Evolutionary conservation across 768 basidiomycete genomes (phyloP).

Genomic region (Lentinula detonsa): DNA sequence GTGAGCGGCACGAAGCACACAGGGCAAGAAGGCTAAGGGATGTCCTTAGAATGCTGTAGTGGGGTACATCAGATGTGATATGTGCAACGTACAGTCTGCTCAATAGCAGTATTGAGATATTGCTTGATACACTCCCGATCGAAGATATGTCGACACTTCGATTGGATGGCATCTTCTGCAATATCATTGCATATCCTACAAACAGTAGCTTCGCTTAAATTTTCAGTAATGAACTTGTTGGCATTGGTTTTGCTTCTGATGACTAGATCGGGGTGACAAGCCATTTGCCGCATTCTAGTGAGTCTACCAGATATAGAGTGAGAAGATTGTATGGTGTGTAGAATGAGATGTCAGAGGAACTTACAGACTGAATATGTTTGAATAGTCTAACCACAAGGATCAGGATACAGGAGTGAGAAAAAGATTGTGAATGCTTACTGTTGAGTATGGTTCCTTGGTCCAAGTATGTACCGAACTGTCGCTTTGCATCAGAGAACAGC

Average conservation of each 20-base stretch:
- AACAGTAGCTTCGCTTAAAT: conserved; percentile 70
- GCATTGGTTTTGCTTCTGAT: conserved; percentile 80
- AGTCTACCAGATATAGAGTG: conserved; percentile 42
- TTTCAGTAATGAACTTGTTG: conserved; percentile 48
- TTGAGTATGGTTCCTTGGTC: conserved; percentile 88
- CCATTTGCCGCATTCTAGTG: conserved; percentile 95
- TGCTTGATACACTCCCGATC: conserved; percentile 95
- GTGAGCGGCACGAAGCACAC: conserved; percentile 90
- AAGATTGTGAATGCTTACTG: conserved; percentile 46
- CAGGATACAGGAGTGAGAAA: background rate
- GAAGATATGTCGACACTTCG: conserved; percentile 91
- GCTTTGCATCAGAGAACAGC: conserved; percentile 87
- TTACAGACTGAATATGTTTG: conserved; percentile 81
- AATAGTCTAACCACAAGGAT: conserved; percentile 58
- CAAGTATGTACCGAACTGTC: conserved; percentile 88
- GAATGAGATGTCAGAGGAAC: conserved; percentile 15
- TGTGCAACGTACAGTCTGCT: conserved; percentile 44
- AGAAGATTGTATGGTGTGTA: background rate
- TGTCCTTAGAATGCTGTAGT: background rate
- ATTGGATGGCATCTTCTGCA: conserved; percentile 94
- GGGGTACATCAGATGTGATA: background rate
- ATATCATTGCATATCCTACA: conserved; percentile 96
- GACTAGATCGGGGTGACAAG: conserved; percentile 92
- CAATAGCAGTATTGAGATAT: conserved; percentile 74
- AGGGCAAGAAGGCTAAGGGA: conserved; percentile 77